Evolutionary conservation across 805 yeast genomes (phyloP).

Genomic region (Candida multigemmis): DNA sequence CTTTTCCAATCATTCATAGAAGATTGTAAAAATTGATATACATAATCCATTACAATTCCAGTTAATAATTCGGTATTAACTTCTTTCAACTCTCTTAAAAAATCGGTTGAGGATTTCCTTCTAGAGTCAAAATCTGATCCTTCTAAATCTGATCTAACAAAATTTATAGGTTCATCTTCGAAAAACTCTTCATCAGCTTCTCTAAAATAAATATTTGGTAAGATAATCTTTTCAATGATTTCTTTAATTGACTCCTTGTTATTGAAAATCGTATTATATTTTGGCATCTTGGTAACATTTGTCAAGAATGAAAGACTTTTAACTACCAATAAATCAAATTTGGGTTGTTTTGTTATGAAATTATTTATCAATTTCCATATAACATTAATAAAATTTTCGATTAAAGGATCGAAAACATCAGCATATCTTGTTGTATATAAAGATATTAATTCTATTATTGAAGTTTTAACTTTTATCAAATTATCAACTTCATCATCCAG

Average conservation of each 20-base stretch:
- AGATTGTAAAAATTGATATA: slow-evolving; percentile 55
- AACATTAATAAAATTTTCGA: slow-evolving; percentile 69
- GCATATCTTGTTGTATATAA: slow-evolving; percentile 86
- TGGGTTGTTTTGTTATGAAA: slow-evolving; percentile 57
- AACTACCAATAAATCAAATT: slow-evolving; percentile 78
- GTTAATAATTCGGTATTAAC: slow-evolving; percentile 71
- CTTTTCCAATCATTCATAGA: slow-evolving; percentile 53
- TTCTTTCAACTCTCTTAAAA: slow-evolving; percentile 76
- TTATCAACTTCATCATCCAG: slow-evolving; percentile 66
- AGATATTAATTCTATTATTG: slow-evolving; percentile 77
- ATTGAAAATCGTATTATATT: slow-evolving; percentile 57
- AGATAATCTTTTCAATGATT: slow-evolving; percentile 70
- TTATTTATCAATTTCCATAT: slow-evolving; percentile 69
- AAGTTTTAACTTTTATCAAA: slow-evolving; percentile 64
- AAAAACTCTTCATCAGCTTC: slow-evolving; percentile 86
- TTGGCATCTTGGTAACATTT: slow-evolving; percentile 64
- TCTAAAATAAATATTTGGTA: slow-evolving; percentile 83
- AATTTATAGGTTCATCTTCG: slow-evolving; percentile 96
- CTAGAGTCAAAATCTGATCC: slow-evolving; percentile 93
- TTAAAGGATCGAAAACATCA: slow-evolving; percentile 77
- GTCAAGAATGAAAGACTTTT: slow-evolving; percentile 76
- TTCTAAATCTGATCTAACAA: slow-evolving; percentile 85
- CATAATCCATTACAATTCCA: slow-evolving; percentile 61
- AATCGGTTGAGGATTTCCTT: slow-evolving; percentile 88
- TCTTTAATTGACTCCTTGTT: slow-evolving; percentile 54